These are phyloP conservation scores for Circinella minor DNA, from an alignment of 371 early-diverging fungal species.

Conservation along the genomic window DNA sequence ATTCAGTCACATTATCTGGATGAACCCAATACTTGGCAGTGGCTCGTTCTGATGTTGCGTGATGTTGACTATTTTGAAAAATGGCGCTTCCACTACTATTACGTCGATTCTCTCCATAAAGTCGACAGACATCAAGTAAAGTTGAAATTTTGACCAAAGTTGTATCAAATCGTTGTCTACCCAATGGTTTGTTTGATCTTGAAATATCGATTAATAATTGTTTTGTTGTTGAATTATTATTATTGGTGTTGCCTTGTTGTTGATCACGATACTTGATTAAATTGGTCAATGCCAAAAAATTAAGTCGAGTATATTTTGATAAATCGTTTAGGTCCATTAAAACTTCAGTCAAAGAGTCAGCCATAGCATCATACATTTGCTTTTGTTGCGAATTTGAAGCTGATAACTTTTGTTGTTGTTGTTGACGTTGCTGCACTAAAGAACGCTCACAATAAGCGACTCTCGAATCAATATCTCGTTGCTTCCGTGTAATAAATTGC, in stretches of 20 bases:
- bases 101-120: conserved; percentile 65
- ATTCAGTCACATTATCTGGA: conserved; percentile 96
- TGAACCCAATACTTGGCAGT: conserved; percentile 99
- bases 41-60: conserved; percentile 80
- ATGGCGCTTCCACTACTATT: conserved; percentile 57
- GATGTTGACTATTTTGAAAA: conserved; percentile 49
- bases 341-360: conserved; percentile 79
- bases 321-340: conserved; percentile 89
- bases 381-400: conserved; percentile 23
- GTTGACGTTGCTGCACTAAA: conserved; percentile 33
- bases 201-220: conserved; percentile 36
- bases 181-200: conserved; percentile 34
- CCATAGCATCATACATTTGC: conserved; percentile 57
- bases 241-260: conserved; percentile 30
- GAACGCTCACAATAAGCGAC: conserved; percentile 75
- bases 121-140: conserved; percentile 84
- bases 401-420: conserved; percentile 10
- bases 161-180: conserved; percentile 72
- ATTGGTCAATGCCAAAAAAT: conserved; percentile 94
- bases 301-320: conserved; percentile 92
- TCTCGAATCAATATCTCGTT: conserved; percentile 86
- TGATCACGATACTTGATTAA: conserved; percentile 93
- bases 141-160: conserved; percentile 87
- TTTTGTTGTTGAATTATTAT: no score
- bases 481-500: conserved; percentile 64